Percentiles rank a stretch among this genome's conserved stretches.
phyloP scores from a whole-genome alignment of 805 yeast genomes.

The Martiniozyma abietophila region DNA sequence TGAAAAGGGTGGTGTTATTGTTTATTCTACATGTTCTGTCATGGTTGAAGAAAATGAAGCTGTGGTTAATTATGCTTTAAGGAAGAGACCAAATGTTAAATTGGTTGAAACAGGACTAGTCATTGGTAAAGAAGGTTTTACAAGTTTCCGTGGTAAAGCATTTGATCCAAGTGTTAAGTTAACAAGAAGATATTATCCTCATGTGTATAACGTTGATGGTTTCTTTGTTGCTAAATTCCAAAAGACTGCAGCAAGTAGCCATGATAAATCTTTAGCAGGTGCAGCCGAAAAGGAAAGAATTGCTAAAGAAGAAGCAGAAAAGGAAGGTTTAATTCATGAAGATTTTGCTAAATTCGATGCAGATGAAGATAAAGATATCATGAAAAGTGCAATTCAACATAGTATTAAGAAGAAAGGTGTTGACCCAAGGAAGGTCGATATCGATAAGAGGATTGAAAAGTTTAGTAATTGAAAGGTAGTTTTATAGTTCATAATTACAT shows the following conservation, averaged over 20 bases:
- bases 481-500: background rate
- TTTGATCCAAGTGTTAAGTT: slow-evolving; percentile 68
- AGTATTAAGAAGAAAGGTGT: slow-evolving; percentile 63
- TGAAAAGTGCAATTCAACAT: slow-evolving; percentile 58
- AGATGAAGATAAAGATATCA: slow-evolving; percentile 64
- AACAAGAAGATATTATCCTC: slow-evolving; percentile 96
- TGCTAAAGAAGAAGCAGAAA: slow-evolving; percentile 70
- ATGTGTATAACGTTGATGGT: slow-evolving; percentile 97
- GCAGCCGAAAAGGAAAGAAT: slow-evolving; percentile 75
- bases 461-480: slow-evolving; percentile 3
- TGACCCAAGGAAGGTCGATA: slow-evolving; percentile 42
- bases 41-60: slow-evolving; percentile 98
- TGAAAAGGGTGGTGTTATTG: slow-evolving; percentile 85
- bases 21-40: slow-evolving; percentile 96
- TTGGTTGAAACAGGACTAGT: slow-evolving; percentile 86
- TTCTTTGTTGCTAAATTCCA: slow-evolving; percentile 95
- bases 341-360: slow-evolving; percentile 81
- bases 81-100: slow-evolving; percentile 93
- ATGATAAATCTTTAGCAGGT: slow-evolving; percentile 78
- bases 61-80: slow-evolving; percentile 94
- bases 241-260: slow-evolving; percentile 80
- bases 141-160: slow-evolving; percentile 85
- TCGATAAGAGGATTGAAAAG: slow-evolving; percentile 21
- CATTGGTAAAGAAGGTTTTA: slow-evolving; percentile 94
- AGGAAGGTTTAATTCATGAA: slow-evolving; percentile 72